A percentile compares a stretch with the other conserved stretches of the same genome.
phyloP scores from a whole-genome alignment of 129 eudicot genomes.

The Artemisia tridentata region DNA sequence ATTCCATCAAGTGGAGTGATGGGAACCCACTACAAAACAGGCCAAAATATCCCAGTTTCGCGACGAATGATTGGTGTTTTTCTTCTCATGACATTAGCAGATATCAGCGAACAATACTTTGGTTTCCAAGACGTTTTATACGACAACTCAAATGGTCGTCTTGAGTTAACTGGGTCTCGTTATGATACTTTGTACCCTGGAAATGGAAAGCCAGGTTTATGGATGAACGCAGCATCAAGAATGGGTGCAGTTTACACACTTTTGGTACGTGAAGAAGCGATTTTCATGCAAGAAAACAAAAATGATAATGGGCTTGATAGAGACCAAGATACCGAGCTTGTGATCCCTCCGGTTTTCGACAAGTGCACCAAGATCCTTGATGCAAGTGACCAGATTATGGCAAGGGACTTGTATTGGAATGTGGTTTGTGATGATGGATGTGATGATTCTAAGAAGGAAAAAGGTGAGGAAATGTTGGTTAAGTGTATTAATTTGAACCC shows the following conservation, averaged over 20 bases:
- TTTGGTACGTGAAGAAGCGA: conserved; percentile 65
- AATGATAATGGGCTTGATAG: conserved; percentile 17
- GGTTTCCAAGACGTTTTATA: conserved; percentile 65
- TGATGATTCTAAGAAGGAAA: conserved; percentile 26
- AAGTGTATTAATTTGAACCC: conserved; percentile 62
- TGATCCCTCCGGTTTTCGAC: conserved; percentile 63
- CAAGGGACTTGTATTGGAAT: conserved; percentile 78
- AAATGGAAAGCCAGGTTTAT: conserved; percentile 77
- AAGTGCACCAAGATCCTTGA: conserved; percentile 53
- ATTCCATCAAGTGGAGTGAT: conserved; percentile 51
- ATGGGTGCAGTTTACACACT: conserved; percentile 69
- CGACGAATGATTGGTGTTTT: conserved; percentile 62
- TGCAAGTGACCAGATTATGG: conserved; percentile 53
- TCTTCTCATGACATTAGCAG: conserved; percentile 76
- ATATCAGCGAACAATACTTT: conserved; percentile 82
- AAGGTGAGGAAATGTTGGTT: conserved; percentile 46
- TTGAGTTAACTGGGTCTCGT: conserved; percentile 50
- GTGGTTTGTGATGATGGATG: conserved; percentile 44
- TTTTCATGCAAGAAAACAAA: conserved; percentile 25
- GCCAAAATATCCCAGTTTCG: conserved; percentile 46
- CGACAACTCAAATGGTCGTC: conserved; percentile 53
- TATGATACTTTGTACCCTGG: conserved; percentile 60
- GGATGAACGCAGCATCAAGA: conserved; percentile 72
- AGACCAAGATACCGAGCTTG: conserved; percentile 67
- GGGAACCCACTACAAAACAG: conserved; percentile 67